Evolutionary conservation across 2,329 filamentous ascomycete species (phyloP).

Genomic region (Fonsecaea pugnacius): DNA sequence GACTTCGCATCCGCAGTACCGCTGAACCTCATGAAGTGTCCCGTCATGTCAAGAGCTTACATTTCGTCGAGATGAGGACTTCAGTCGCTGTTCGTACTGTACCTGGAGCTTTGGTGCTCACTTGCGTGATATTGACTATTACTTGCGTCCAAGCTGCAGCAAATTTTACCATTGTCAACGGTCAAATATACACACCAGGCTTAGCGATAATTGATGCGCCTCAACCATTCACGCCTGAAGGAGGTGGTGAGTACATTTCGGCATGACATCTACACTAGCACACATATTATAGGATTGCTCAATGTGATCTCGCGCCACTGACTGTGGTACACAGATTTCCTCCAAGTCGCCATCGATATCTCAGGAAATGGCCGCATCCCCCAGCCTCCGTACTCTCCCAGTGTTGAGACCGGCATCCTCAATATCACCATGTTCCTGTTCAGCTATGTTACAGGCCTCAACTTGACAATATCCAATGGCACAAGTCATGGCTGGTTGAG

Average conservation of each 20-base stretch:
- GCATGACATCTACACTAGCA: background rate
- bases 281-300: background rate
- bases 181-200: conserved; percentile 72
- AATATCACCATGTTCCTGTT: conserved; percentile 71
- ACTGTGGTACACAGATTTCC: conserved; percentile 43
- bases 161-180: conserved; percentile 50
- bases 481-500: conserved; percentile 49
- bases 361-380: conserved; percentile 67
- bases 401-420: conserved; percentile 62
- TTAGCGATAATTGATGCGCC: conserved; percentile 69
- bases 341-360: conserved; percentile 70
- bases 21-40: background rate
- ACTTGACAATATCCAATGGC: conserved; percentile 71
- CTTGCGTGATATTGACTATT: background rate
- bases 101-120: background rate
- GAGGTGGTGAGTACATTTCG: conserved; percentile 57
- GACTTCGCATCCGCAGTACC: background rate
- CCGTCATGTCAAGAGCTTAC: background rate
- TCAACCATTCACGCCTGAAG: conserved; percentile 66
- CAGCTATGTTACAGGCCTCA: conserved; percentile 65
- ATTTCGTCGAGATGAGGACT: background rate
- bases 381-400: conserved; percentile 58
- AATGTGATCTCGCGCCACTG: background rate
- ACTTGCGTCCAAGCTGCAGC: conserved; percentile 1
- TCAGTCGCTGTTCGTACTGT: background rate